Evolutionary conservation across 2,329 filamentous ascomycete species (phyloP).

Genomic region (Cryphonectria nitschkei): DNA sequence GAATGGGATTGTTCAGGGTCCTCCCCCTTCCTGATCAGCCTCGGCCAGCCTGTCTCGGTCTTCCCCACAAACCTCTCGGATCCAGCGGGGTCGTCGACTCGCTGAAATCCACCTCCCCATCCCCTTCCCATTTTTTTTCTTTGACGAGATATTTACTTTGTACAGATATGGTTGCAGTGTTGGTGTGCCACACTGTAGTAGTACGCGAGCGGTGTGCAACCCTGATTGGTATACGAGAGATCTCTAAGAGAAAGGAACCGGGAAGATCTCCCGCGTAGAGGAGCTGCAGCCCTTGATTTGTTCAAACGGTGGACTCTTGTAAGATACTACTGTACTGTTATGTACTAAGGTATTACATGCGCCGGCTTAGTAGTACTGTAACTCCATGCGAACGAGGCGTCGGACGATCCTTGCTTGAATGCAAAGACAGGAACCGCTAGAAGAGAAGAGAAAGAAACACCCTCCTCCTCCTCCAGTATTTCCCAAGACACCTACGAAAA

Average conservation of each 20-base stretch:
- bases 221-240: background rate
- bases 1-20: background rate
- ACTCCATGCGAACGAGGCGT: background rate
- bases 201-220: constrained; percentile 2
- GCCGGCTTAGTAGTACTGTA: too few relatives aligned
- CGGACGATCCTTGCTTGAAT: background rate
- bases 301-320: too few relatives aligned
- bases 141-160: background rate
- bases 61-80: constrained; percentile 1
- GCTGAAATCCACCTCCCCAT: background rate
- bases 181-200: background rate
- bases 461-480: too few relatives aligned
- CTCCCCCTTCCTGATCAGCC: background rate
- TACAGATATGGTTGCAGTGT: too few relatives aligned
- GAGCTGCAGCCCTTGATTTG: background rate
- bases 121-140: too few relatives aligned
- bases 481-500: background rate
- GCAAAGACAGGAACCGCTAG: background rate
- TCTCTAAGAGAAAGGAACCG: background rate
- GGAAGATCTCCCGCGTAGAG: background rate
- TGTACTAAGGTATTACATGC: background rate
- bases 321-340: background rate
- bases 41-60: background rate
- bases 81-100: constrained; percentile 3
- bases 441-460: background rate